Evolutionary conservation across 2,329 filamentous ascomycete species (phyloP).

Genomic region (Epicoccum sorghinum): DNA sequence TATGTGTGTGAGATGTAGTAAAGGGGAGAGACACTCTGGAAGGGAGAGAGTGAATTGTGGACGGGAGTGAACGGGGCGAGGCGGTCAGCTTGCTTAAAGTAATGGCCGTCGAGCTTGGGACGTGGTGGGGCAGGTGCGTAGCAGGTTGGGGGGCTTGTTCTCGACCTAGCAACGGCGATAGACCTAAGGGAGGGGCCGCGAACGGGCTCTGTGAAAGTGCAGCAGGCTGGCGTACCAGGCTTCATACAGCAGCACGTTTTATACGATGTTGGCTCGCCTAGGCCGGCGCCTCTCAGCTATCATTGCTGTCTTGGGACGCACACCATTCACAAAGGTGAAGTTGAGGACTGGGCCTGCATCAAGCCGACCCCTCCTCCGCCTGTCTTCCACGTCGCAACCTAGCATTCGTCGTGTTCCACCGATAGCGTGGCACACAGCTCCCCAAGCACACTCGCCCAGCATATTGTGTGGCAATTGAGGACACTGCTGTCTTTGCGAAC

Average conservation of each 20-base stretch:
- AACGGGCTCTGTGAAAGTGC: constrained; percentile 15
- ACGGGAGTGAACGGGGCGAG: constrained; percentile 20
- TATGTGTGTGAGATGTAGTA: constrained; percentile 15
- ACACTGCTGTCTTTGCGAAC: constrained; percentile 4
- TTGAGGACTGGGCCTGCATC: constrained; percentile 23
- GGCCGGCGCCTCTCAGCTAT: constrained; percentile 21
- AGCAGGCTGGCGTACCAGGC: constrained; percentile 10
- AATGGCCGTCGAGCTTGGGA: constrained; percentile 18
- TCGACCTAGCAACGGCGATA: constrained; percentile 24
- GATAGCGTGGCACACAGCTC: neutral
- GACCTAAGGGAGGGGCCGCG: constrained; percentile 13
- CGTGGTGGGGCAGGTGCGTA: constrained; percentile 28
- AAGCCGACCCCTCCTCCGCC: constrained; percentile 17
- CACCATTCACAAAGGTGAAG: constrained; percentile 4
- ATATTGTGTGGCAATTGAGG: neutral
- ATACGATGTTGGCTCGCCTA: constrained; percentile 18
- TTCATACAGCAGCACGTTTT: constrained; percentile 18
- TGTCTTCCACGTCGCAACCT: constrained; percentile 16
- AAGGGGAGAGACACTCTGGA: constrained; percentile 16
- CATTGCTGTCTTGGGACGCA: constrained; percentile 11
- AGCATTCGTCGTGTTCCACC: constrained; percentile 8
- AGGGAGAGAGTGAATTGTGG: constrained; percentile 20
- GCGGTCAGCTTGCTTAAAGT: constrained; percentile 31
- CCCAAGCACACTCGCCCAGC: neutral
- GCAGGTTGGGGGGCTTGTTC: constrained; percentile 28